phyloP scores from a whole-genome alignment of 768 basidiomycete genomes.

The Suillus luteus region DNA sequence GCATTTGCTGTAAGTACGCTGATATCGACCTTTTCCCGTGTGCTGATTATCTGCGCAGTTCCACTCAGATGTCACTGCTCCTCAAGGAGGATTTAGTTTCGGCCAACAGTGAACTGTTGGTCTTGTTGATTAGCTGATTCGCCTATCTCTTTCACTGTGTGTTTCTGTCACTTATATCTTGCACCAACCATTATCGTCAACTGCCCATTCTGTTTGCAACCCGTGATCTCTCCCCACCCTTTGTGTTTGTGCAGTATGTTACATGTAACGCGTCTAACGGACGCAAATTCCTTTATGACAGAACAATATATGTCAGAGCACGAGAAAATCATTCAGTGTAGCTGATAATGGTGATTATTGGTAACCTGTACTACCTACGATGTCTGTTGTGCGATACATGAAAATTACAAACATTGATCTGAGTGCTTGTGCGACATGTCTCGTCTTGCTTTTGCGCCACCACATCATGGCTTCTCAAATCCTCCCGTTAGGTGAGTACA shows the following conservation, averaged over 20 bases:
- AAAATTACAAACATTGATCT: neutral
- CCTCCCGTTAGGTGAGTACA: conserved; percentile 75
- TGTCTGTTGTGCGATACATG: conserved; percentile 13
- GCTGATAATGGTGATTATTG: conserved; percentile 20
- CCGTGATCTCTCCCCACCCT: conserved; percentile 18
- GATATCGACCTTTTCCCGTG: conserved; percentile 5
- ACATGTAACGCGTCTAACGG: conserved; percentile 37
- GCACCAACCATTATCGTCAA: conserved; percentile 1
- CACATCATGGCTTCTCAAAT: conserved; percentile 87
- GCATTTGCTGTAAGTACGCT: conserved; percentile 64
- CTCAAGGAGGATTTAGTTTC: conserved; percentile 96
- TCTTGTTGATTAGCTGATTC: conserved; percentile 3
- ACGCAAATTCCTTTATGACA: conserved; percentile 28
- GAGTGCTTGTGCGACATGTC: neutral
- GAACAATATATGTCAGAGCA: conserved; percentile 22
- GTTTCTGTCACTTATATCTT: conserved; percentile 10
- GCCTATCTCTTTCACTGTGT: conserved; percentile 11
- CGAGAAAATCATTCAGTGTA: conserved; percentile 23
- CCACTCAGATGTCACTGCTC: conserved; percentile 82
- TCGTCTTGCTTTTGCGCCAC: conserved; percentile 10
- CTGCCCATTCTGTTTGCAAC: conserved; percentile 16
- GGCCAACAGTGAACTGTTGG: conserved; percentile 53
- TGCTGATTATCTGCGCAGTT: conserved; percentile 49
- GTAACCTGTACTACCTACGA: conserved; percentile 4
- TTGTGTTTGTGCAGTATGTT: conserved; percentile 18